phyloP scores from a whole-genome alignment of 345 rosid species.

The Gossypium turneri region DNA sequence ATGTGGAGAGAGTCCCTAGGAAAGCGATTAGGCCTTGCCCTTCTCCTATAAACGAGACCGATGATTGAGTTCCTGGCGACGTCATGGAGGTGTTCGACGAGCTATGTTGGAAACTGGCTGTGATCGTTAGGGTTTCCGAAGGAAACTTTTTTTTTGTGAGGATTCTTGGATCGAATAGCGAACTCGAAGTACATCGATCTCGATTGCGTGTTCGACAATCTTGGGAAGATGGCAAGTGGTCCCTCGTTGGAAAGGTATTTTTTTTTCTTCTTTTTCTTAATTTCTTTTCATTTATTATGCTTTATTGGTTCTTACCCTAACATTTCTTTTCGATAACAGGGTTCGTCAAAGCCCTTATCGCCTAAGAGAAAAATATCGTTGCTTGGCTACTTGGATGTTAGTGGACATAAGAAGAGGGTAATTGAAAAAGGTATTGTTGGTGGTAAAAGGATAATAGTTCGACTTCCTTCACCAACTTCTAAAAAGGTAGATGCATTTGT shows the following conservation, averaged over 20 bases:
- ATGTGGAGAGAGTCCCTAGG: constrained; percentile 45
- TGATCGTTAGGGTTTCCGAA: neutral
- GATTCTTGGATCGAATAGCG: constrained; percentile 8
- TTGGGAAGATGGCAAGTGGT: constrained; percentile 20
- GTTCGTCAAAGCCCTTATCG: neutral
- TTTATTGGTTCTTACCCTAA: neutral
- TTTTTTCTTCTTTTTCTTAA: neutral
- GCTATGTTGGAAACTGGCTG: constrained; percentile 12
- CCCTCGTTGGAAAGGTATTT: constrained; percentile 17
- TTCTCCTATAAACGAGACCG: constrained; percentile 20
- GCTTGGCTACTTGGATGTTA: neutral
- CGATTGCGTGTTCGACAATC: constrained; percentile 12
- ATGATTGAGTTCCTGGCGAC: constrained; percentile 15
- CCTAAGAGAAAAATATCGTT: neutral
- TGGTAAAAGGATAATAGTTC: constrained; percentile 8
- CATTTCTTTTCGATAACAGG: neutral
- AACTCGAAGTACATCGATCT: neutral
- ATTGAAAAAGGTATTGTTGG: neutral
- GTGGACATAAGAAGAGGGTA: neutral
- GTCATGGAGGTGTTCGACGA: constrained; percentile 14
- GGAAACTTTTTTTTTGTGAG: constrained; percentile 7
- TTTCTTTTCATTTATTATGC: neutral
- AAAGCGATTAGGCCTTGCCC: constrained; percentile 67
- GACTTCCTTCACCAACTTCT: constrained; percentile 3
- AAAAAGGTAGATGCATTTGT: constrained; percentile 15